Percentiles rank a stretch among this genome's conserved stretches.
These are phyloP conservation scores for Hemisphaericaspora subhashii DNA, from an alignment of 1,139 yeast species.

Conservation along the genomic window DNA sequence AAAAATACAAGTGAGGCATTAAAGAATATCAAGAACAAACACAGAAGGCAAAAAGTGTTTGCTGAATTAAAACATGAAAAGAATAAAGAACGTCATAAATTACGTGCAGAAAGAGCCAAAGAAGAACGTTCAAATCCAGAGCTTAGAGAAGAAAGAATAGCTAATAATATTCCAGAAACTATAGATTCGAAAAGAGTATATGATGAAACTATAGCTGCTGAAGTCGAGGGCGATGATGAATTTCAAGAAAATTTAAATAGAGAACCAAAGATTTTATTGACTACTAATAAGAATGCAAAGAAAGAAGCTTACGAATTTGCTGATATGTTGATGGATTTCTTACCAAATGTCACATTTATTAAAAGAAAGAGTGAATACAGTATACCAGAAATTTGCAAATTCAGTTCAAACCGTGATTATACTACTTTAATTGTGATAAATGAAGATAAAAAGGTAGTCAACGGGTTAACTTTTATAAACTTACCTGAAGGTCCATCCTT, in stretches of 20 bases:
- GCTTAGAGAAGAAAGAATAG: constrained; percentile 74
- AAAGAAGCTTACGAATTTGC: constrained; percentile 90
- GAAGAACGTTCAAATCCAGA: constrained; percentile 84
- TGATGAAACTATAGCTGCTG: constrained; percentile 81
- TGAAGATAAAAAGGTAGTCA: constrained; percentile 89
- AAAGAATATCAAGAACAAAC: constrained; percentile 66
- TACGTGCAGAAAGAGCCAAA: constrained; percentile 74
- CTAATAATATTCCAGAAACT: constrained; percentile 80
- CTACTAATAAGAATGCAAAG: constrained; percentile 85
- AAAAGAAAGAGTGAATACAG: constrained; percentile 82
- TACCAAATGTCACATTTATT: constrained; percentile 84
- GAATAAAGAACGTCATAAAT: constrained; percentile 74
- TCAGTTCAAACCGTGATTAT: constrained; percentile 77
- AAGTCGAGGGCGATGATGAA: constrained; percentile 82
- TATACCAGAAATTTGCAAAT: constrained; percentile 83
- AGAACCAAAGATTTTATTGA: constrained; percentile 80
- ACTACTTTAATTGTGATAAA: constrained; percentile 87
- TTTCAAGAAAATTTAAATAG: constrained; percentile 57
- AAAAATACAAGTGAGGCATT: constrained; percentile 33
- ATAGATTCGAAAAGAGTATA: constrained; percentile 84
- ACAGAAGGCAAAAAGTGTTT: constrained; percentile 75
- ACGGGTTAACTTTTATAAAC: constrained; percentile 89
- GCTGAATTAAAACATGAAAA: constrained; percentile 73
- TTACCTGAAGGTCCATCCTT: constrained; percentile 94
- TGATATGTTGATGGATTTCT: constrained; percentile 75